Evolutionary conservation across 2,329 filamentous ascomycete genomes (phyloP).

Genomic region (Nemania bipapillata): DNA sequence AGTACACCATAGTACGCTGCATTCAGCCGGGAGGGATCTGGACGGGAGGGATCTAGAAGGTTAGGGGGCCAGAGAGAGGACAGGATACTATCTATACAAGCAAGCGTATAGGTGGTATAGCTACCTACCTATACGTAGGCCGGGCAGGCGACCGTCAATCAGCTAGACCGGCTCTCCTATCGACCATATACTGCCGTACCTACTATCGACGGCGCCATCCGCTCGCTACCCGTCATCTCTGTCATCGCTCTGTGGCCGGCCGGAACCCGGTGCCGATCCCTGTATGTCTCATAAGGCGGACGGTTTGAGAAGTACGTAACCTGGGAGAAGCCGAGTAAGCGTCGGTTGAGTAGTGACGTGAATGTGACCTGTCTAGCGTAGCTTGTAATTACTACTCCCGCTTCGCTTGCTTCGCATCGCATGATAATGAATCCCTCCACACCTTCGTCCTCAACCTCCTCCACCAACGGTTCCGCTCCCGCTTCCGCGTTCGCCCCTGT

Average conservation of each 20-base stretch:
- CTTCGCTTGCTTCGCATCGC: background rate
- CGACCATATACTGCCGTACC: background rate
- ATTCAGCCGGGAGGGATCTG: background rate
- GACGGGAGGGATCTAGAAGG: background rate
- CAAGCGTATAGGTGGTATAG: background rate
- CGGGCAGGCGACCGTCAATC: too few species aligned
- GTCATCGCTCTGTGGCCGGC: conserved; percentile 1
- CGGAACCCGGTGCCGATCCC: conserved; percentile 13
- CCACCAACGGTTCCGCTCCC: conserved; percentile 25
- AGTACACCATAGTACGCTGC: background rate
- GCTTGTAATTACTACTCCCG: background rate
- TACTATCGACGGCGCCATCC: background rate
- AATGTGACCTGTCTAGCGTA: conserved; percentile 12
- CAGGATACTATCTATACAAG: background rate
- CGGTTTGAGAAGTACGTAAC: background rate
- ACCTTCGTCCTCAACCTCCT: conserved; percentile 19
- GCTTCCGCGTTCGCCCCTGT: conserved; percentile 7
- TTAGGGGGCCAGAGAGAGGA: background rate
- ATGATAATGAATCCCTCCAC: conserved; percentile 38
- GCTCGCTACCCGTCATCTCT: background rate
- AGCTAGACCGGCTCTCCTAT: background rate
- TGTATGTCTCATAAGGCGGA: background rate
- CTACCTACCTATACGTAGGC: too few species aligned
- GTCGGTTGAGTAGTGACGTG: background rate
- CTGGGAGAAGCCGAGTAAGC: background rate